Conservation (phyloP, 2,329 filamentous ascomycete genomes). For the Lecanicillium sp. region DNA sequence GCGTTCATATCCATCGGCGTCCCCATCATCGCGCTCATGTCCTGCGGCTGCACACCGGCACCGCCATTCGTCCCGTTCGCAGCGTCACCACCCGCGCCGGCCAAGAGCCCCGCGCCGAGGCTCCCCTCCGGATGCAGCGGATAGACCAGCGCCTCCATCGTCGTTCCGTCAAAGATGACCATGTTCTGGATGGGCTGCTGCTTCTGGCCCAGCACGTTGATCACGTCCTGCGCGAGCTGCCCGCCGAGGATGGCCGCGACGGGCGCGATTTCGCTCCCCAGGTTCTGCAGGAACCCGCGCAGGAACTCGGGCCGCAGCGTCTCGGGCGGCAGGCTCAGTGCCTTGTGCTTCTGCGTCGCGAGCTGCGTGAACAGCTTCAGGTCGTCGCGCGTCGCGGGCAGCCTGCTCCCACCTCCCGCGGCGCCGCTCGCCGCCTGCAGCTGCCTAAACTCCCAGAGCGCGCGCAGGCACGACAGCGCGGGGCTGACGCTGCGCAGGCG, state of each 20-base stretch:
- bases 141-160: slow-evolving; percentile 72
- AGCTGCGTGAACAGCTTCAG: slow-evolving; percentile 70
- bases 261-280: slow-evolving; percentile 77
- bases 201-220: slow-evolving; percentile 85
- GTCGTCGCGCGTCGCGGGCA: slow-evolving; percentile 57
- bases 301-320: slow-evolving; percentile 67
- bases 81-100: slow-evolving; percentile 15
- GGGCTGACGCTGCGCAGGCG: slow-evolving; percentile 74
- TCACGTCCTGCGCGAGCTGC: slow-evolving; percentile 89
- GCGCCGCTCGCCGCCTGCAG: slow-evolving; percentile 29
- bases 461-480: slow-evolving; percentile 76
- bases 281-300: slow-evolving; percentile 77
- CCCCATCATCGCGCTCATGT: slow-evolving; percentile 9
- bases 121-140: slow-evolving; percentile 66
- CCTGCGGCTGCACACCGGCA: slow-evolving; percentile 7
- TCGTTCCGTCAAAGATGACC: slow-evolving; percentile 82
- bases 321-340: slow-evolving; percentile 62
- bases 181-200: slow-evolving; percentile 97
- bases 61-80: slow-evolving; percentile 5
- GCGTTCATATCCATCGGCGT: slow-evolving; percentile 8
- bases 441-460: slow-evolving; percentile 76
- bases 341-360: slow-evolving; percentile 70
- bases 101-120: slow-evolving; percentile 45
- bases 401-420: slow-evolving; percentile 40
- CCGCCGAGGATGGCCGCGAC: slow-evolving; percentile 87